These are phyloP conservation scores for Fraxinus sp. DNA, from an alignment of 305 asterid species.

Conservation along the genomic window DNA sequence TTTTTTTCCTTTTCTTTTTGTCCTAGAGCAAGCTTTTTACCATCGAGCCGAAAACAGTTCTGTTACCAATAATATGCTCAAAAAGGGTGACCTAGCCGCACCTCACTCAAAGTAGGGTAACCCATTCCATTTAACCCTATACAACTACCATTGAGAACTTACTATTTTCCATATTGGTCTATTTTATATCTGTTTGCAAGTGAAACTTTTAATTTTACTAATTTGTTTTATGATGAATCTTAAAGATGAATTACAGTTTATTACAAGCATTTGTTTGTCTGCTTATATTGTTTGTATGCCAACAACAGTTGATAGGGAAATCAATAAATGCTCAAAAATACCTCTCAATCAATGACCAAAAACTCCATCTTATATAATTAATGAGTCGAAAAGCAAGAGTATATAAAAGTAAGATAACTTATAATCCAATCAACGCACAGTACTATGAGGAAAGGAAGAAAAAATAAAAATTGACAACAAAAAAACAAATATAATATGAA, in stretches of 20 bases:
- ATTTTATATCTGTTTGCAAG: background rate
- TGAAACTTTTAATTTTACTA: background rate
- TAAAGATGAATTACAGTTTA: background rate
- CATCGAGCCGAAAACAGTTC: background rate
- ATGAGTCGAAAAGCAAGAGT: background rate
- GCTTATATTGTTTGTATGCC: background rate
- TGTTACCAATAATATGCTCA: background rate
- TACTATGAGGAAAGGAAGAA: background rate
- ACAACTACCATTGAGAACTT: background rate
- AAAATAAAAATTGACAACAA: background rate
- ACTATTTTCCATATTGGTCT: background rate
- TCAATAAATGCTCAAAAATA: background rate
- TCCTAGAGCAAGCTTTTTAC: background rate
- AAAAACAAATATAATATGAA: background rate
- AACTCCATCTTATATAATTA: background rate
- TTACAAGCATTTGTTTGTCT: background rate
- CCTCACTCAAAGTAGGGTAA: background rate
- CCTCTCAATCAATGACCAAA: background rate
- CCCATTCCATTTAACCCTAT: background rate
- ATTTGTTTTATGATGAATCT: background rate
- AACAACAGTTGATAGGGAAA: background rate
- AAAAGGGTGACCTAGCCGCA: background rate
- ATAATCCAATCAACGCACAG: constrained; percentile 5
- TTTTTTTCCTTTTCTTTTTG: background rate
- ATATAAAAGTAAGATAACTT: background rate